Evolutionary conservation across 768 basidiomycete genomes (phyloP), one percentile per base, ranked within the genome.

Genomic region (Suillus subaureus): DNA sequence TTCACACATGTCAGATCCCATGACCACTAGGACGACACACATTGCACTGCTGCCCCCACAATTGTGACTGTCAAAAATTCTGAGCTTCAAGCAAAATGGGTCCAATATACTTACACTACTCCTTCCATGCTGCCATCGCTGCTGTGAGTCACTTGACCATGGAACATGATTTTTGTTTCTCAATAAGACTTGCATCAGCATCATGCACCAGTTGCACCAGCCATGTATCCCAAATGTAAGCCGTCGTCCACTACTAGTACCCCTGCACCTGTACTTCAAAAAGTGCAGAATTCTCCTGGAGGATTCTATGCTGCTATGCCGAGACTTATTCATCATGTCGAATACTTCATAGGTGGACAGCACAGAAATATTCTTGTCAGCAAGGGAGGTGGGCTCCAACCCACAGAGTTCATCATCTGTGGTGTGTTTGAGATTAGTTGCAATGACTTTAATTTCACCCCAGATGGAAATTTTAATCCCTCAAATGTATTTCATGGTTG

Each of bases 381-480:
- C 28, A 61, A 61, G 39, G 33, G 37, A 28, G 43, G 23, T 11
- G 35, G 15, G 12, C 60, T 16, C 31, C 33, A 15, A 49, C 23
- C 49, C 6, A 49, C 23, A 26, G 60, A 61, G 35, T 51, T 61
- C 23, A 52, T 61, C 18, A 28, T 65, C 9, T 13, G 45, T 21
- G 49, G 58, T 6, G 43, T 65, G 13, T 65, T 49, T 16, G n/a
- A 52, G 26, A 65, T 61, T 26, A 61, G 42, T 15, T 13, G 35
- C 5, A 51, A 61, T 54, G 58, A 65, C 21, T 65, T 65, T 3
- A 51, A 61, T 28, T 61, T 65, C 35, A 65, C 58, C 7, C 58
- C 58, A 1, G 58, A 51, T 11, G 45, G n/a, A 6, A 61, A 61
- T 21, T 61, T 61, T 13, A 31, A 65, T 37, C 64, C 64, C 12